Base-by-base conservation (phyloP, 108 stramenopile species). In the Fragilaria crotonensis region DNA sequence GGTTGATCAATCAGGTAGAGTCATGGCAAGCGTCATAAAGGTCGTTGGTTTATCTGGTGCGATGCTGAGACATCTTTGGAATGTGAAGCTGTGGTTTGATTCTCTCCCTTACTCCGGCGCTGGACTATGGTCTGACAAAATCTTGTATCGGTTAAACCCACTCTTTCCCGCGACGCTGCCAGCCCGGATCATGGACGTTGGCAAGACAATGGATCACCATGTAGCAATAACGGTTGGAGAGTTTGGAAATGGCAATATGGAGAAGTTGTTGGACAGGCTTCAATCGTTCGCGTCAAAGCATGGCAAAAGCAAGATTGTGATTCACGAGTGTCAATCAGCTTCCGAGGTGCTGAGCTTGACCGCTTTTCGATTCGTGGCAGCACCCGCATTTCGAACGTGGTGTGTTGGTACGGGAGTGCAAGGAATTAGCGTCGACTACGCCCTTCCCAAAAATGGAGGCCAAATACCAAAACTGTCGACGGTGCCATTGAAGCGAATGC, bases 281-380 rank as follows among this genome's bases (percentile, higher is more conserved):
- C 54, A 76, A 45, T 58, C 61, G 0, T 91, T 91, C 63, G 61
- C 59, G 29, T 65, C 75, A 48, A 60, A 83, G 30, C 41, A 79
- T 62, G 74, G 63, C 2, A 66, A 68, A 33, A 75, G 67, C 20
- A 76, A 80, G 28, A 54, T 79, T 31, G 36, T 54, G 5, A 60
- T 79, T 33, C 54, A 86, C 52, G 78, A 83, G 62, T 78, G 77
- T 63, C 29, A 19, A 5, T 48, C 26, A 31, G 4, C 25, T 2
- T 56, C 62, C 4, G 84, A 87, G 54, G 57, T 66, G 23, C 53
- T 58, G 3, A 54, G 76, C 23, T 46, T 91, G 31, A 81, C 66
- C 44, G 84, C 90, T 5, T 91, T 91, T 63, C 79, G 90, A 29
- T 91, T 87, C 58, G 83, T 84, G 19, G 90, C 90, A 25, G 90